These are phyloP conservation scores for Pseudozyma sp. DNA, from an alignment of 1,284 basidiomycete genomes.

Conservation along the genomic window DNA sequence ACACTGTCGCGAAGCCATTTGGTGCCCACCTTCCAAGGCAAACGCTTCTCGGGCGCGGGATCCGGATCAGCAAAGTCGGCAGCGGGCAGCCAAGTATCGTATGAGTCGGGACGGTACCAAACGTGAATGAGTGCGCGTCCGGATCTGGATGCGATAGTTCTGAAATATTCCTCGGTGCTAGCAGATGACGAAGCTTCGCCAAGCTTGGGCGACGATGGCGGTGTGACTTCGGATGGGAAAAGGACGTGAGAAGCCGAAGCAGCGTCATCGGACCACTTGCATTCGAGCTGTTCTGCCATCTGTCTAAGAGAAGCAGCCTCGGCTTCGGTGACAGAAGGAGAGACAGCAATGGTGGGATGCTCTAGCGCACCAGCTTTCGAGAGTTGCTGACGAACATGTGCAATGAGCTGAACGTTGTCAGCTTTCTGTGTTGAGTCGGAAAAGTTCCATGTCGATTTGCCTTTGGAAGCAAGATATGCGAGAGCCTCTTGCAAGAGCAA, in stretches of 20 bases:
- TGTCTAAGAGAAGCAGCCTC: conserved; percentile 54
- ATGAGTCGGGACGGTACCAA: conserved; percentile 69
- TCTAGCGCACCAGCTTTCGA: conserved; percentile 47
- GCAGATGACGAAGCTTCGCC: conserved; percentile 29
- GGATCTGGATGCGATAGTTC: conserved; percentile 61
- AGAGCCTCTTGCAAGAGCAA: conserved; percentile 53
- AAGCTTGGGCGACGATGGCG: conserved; percentile 48
- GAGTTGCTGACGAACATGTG: conserved; percentile 51
- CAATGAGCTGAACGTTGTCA: conserved; percentile 58
- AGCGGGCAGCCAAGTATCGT: conserved; percentile 69
- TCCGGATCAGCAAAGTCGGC: conserved; percentile 66
- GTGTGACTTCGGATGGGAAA: conserved; percentile 51
- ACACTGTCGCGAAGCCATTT: conserved; percentile 65
- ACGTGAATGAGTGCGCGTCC: conserved; percentile 67
- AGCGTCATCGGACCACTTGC: conserved; percentile 58
- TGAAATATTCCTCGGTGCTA: conserved; percentile 61
- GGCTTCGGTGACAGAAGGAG: conserved; percentile 59
- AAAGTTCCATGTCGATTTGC: conserved; percentile 51
- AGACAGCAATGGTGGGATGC: conserved; percentile 41
- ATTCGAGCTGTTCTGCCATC: conserved; percentile 57
- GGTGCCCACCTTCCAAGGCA: conserved; percentile 58
- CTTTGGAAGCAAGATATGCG: conserved; percentile 42
- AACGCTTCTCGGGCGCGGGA: conserved; percentile 60
- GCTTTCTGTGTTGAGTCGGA: conserved; percentile 40
- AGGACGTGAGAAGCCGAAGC: conserved; percentile 60